Conservation (phyloP, 169 alveolate genomes). For the Cyclospora cayetanensis region DNA sequence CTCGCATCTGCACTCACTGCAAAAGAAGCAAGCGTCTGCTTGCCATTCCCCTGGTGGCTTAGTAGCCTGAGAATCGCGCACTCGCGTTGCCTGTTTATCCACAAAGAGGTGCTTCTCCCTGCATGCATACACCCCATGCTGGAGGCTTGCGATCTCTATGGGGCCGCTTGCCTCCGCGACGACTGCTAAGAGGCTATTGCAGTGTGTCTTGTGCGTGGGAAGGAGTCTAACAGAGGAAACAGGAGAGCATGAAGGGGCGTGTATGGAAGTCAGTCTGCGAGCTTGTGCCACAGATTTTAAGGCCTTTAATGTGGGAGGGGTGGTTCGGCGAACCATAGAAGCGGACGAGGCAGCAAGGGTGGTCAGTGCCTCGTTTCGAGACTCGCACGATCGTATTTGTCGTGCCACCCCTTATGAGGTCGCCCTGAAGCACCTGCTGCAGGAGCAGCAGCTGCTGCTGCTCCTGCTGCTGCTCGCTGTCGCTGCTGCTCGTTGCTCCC, state of each 20-base stretch:
- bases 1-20: too few species aligned
- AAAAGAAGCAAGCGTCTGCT: not conserved
- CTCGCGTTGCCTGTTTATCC: not conserved
- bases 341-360: slow-evolving; percentile 4
- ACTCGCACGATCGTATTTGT: not conserved
- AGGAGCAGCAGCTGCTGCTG: not conserved
- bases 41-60: not conserved
- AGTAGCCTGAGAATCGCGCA: not conserved
- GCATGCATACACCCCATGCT: too few species aligned
- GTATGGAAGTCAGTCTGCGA: too few species aligned
- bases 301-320: not conserved
- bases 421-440: not conserved
- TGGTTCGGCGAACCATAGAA: not conserved
- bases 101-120: not conserved
- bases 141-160: too few species aligned
- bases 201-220: too few species aligned
- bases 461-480: not conserved
- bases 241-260: too few species aligned
- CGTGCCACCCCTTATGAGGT: not conserved
- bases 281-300: too few species aligned
- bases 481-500: not conserved
- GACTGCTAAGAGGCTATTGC: too few species aligned
- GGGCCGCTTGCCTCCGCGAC: too few species aligned
- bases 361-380: not conserved
- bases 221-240: too few species aligned